Evolutionary conservation across 1,284 basidiomycete genomes (phyloP).

Genomic region (Mycena citricolor): DNA sequence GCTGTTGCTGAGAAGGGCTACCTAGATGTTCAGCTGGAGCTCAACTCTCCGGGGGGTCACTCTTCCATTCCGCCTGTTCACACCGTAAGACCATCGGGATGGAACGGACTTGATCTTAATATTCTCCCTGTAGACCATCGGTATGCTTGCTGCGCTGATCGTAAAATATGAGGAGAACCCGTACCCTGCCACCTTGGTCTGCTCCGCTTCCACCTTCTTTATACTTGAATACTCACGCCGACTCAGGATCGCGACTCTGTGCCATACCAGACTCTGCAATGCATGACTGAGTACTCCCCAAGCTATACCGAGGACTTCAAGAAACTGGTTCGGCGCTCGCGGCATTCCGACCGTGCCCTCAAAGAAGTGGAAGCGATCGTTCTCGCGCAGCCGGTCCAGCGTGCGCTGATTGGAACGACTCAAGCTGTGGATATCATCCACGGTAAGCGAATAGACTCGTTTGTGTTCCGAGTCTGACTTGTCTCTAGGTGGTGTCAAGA

Average conservation of each 20-base stretch:
- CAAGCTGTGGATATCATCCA: conserved; percentile 66
- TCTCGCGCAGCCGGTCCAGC: conserved; percentile 25
- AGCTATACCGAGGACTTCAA: conserved; percentile 33
- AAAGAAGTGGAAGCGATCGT: conserved; percentile 35
- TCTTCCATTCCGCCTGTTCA: conserved; percentile 47
- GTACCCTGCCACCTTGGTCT: conserved; percentile 16
- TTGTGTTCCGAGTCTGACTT: background rate
- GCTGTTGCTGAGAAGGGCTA: conserved; percentile 56
- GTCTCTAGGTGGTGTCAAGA: conserved; percentile 62
- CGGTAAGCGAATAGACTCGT: conserved; percentile 10
- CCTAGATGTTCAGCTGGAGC: conserved; percentile 42
- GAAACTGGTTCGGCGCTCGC: conserved; percentile 25
- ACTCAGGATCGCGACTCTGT: conserved; percentile 27
- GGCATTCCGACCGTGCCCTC: conserved; percentile 29
- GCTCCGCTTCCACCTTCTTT: conserved; percentile 6
- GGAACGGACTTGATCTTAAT: conserved; percentile 17
- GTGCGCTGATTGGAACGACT: conserved; percentile 46
- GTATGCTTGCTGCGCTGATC: conserved; percentile 42
- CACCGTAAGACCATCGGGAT: conserved; percentile 27
- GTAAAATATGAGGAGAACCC: conserved; percentile 43
- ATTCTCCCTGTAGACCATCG: conserved; percentile 37
- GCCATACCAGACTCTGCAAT: conserved; percentile 29
- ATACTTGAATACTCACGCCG: conserved; percentile 5
- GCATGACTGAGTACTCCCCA: conserved; percentile 37
- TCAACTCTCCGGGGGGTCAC: conserved; percentile 51